Conservation (phyloP, 768 basidiomycete species). For the Glaciozyma antarctica region DNA sequence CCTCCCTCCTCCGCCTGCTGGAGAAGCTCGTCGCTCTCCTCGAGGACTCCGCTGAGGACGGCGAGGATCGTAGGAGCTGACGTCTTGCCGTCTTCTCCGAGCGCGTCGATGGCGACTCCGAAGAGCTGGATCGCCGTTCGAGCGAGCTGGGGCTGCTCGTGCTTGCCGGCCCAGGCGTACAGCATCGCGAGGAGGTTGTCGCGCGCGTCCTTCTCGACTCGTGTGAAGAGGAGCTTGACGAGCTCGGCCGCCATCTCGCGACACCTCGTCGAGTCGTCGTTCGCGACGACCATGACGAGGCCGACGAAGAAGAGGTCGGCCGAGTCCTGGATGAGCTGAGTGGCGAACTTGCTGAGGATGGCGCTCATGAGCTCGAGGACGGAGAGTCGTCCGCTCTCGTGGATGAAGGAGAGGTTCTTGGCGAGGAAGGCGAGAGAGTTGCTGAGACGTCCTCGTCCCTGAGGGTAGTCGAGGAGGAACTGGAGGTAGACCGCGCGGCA, state of each 20-base stretch:
- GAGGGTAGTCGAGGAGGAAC: conserved; percentile 94
- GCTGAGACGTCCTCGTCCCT: conserved; percentile 79
- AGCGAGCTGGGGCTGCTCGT: conserved; percentile 52
- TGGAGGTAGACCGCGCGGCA: conserved; percentile 81
- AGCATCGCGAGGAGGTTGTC: conserved; percentile 57
- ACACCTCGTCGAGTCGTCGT: conserved; percentile 83
- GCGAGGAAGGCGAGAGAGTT: conserved; percentile 85
- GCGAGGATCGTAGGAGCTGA: conserved; percentile 37
- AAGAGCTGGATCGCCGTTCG: conserved; percentile 73
- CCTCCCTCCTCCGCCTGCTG: conserved; percentile 43
- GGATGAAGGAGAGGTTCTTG: conserved; percentile 78
- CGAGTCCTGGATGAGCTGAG: conserved; percentile 62
- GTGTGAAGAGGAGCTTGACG: conserved; percentile 62
- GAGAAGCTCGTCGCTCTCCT: conserved; percentile 39
- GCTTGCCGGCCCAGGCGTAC: conserved; percentile 66
- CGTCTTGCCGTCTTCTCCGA: conserved; percentile 47
- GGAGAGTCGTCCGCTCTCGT: conserved; percentile 84
- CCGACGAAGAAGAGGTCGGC: conserved; percentile 82
- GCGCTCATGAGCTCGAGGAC: conserved; percentile 87
- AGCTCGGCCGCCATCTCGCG: conserved; percentile 77
- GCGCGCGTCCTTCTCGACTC: conserved; percentile 55
- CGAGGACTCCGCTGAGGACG: conserved; percentile 40
- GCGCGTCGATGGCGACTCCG: conserved; percentile 65
- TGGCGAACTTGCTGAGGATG: conserved; percentile 72
- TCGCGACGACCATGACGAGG: conserved; percentile 83